A percentile compares a stretch with the other conserved stretches of the same genome.
phyloP scores from a whole-genome alignment of 2,329 filamentous ascomycete genomes.

The Colletotrichum tropicicola region DNA sequence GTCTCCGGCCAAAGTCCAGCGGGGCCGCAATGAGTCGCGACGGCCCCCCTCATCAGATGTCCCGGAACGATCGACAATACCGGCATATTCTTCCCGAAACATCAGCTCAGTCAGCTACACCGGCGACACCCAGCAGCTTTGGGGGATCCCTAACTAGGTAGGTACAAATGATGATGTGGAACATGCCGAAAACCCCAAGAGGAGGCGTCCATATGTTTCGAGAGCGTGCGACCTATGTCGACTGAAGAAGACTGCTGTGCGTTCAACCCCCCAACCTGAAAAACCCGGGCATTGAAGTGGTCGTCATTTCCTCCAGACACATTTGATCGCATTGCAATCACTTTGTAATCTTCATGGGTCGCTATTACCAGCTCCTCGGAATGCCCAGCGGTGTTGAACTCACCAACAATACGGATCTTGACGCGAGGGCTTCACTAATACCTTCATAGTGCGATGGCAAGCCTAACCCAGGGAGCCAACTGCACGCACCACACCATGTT shows the following conservation, averaged over 20 bases:
- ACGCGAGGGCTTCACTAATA: too few species aligned
- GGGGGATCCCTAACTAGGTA: too few species aligned
- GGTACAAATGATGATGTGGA: too few species aligned
- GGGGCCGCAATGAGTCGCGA: neutral
- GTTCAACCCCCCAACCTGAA: neutral
- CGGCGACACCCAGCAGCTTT: neutral
- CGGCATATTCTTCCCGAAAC: too few species aligned
- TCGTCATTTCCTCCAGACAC: too few species aligned
- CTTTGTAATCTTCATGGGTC: too few species aligned
- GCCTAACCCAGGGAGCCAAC: constrained; percentile 36
- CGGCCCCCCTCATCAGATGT: neutral
- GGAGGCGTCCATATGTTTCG: neutral
- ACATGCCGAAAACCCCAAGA: neutral
- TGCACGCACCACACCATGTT: constrained; percentile 43
- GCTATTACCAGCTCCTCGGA: too few species aligned
- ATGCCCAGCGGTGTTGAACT: too few species aligned
- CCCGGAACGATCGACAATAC: neutral
- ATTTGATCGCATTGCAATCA: too few species aligned
- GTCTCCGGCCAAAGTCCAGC: neutral
- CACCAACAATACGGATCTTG: too few species aligned
- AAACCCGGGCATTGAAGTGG: neutral
- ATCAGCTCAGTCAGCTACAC: too few species aligned
- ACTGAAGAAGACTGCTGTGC: neutral
- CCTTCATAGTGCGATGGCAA: too few species aligned
- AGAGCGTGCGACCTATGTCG: constrained; percentile 1